phyloP scores from a whole-genome alignment of 225 moss, liverwort and hornwort species.

The Ulota crispa region DNA sequence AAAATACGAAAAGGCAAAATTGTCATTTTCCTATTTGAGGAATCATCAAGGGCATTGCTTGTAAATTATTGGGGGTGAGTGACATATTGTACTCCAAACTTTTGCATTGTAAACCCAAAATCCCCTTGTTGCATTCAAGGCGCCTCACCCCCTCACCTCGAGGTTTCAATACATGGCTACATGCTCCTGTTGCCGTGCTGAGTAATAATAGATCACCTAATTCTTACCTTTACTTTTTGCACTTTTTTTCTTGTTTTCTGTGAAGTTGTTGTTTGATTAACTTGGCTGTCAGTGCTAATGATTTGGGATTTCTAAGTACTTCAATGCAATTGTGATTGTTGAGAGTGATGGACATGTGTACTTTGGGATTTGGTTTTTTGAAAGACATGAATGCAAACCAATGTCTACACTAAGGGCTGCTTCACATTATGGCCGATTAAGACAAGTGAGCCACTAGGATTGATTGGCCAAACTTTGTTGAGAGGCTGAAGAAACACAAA shows the following conservation, averaged over 20 bases:
- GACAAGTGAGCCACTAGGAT: no score
- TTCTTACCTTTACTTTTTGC: background rate
- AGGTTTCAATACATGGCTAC: background rate
- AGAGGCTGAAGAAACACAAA: no score
- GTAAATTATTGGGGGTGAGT: background rate
- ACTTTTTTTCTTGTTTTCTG: background rate
- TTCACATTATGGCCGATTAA: no score
- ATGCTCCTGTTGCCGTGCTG: background rate
- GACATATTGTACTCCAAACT: background rate
- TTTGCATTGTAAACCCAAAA: background rate
- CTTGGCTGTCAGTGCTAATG: slow-evolving; percentile 18
- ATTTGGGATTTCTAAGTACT: background rate
- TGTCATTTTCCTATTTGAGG: background rate
- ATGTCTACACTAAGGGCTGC: no score
- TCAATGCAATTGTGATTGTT: background rate
- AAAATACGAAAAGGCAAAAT: background rate
- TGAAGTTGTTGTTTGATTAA: background rate
- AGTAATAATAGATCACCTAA: background rate
- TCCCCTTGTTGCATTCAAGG: background rate
- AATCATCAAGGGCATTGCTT: background rate
- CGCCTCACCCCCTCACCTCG: background rate
- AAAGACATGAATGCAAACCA: slow-evolving; percentile 12
- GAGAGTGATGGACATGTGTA: background rate
- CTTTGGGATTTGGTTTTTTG: background rate
- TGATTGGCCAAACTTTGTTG: no score